A percentile compares a stretch with the other conserved stretches of the same genome.
Conservation (phyloP, 306 rosid genomes). For the Notholithocarpus densiflorus region DNA sequence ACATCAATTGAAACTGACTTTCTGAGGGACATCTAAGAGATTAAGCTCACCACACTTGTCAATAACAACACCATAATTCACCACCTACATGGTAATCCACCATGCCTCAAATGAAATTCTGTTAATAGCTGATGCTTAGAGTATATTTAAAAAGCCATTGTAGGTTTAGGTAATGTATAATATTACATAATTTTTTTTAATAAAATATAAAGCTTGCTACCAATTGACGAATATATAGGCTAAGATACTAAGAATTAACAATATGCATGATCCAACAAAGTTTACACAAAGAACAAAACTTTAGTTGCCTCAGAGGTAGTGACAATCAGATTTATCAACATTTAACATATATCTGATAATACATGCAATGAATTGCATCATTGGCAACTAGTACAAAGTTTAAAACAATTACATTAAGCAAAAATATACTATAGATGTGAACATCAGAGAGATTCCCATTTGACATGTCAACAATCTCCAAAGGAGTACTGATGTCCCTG, state of each 20-base stretch:
- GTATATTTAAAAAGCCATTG: neutral
- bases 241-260: too few relatives aligned
- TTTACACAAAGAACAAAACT: too few relatives aligned
- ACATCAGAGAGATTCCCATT: conserved; percentile 73
- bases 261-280: neutral
- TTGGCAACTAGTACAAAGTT: conserved; percentile 35
- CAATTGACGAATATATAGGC: too few relatives aligned
- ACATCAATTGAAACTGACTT: too few relatives aligned
- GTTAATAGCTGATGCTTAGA: neutral
- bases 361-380: conserved; percentile 51
- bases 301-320: conserved; percentile 62
- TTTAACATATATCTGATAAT: conserved; percentile 34
- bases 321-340: conserved; percentile 81
- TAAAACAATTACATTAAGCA: neutral
- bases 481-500: conserved; percentile 56
- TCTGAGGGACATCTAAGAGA: too few relatives aligned
- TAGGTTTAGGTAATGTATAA: neutral
- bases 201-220: neutral
- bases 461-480: too few relatives aligned
- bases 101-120: neutral
- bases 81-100: too few relatives aligned
- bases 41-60: too few relatives aligned
- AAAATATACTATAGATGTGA: neutral
- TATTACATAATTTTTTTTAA: too few relatives aligned
- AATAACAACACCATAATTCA: too few relatives aligned